These are phyloP conservation scores for Yamagishiella unicocca DNA, from an alignment of 139 green algal species.

Conservation along the genomic window DNA sequence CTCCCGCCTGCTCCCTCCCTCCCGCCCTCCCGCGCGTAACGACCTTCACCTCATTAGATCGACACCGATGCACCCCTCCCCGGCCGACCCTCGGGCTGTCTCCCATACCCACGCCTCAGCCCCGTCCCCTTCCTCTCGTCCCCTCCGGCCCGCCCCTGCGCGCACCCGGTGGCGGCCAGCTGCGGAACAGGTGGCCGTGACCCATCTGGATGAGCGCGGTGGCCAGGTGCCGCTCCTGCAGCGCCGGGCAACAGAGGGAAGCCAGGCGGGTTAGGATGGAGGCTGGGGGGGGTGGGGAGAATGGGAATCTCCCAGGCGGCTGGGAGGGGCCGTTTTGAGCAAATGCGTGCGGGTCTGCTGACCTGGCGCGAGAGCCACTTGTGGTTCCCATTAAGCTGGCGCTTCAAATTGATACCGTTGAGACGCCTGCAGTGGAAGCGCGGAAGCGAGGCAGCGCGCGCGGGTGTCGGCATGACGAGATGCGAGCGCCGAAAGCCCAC, in stretches of 20 bases:
- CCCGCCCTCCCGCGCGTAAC: not conserved
- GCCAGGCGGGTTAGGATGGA: not conserved
- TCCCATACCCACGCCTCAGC: too few relatives aligned
- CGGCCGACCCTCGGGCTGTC: too few relatives aligned
- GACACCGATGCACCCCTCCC: too few relatives aligned
- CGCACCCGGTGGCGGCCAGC: slow-evolving; percentile 62
- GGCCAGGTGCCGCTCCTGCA: slow-evolving; percentile 55
- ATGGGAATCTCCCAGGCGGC: not conserved
- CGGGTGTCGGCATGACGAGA: too few relatives aligned
- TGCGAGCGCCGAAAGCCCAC: too few relatives aligned
- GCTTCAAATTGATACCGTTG: not conserved
- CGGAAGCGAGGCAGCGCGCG: too few relatives aligned
- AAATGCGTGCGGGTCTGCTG: not conserved
- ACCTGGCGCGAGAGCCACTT: slow-evolving; percentile 47
- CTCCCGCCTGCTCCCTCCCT: too few relatives aligned
- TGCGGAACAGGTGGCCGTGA: slow-evolving; percentile 63
- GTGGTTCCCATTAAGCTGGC: slow-evolving; percentile 49
- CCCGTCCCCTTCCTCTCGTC: too few relatives aligned
- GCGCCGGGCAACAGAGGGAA: not conserved
- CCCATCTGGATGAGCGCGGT: slow-evolving; percentile 54
- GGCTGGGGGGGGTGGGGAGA: not conserved
- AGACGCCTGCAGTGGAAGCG: not conserved
- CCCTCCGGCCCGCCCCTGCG: too few relatives aligned
- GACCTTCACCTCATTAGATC: too few relatives aligned
- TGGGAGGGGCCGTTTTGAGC: not conserved